Base-by-base conservation (phyloP, 371 early-diverging fungal genomes). In the Mortierella sp. region DNA sequence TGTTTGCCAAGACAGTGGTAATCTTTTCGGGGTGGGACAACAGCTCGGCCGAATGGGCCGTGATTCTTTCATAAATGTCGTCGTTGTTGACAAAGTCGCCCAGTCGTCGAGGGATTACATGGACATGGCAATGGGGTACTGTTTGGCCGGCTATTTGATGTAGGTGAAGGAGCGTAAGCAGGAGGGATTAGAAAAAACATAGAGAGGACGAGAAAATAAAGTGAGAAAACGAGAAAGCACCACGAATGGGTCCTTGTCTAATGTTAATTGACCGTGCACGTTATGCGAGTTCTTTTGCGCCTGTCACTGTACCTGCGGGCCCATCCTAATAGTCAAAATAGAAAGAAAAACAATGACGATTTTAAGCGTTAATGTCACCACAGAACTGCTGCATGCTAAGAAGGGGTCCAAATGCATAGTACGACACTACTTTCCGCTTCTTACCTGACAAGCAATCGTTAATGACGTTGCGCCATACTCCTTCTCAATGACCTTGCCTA, bases 61-160 rank as follows among this genome's bases (percentile, higher is more conserved):
- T 91, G 53, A 98, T 90, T 37, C 93, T 97, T 31, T 90, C 88
- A 80, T 98, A 98, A 55, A 98, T 94, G 75, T 97, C 97, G 83
- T 98, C 98, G 79, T 98, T 98, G 77, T 95, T 91, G 10, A 88
- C 89, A 90, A 91, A 98, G 82, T 99, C 98, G 26, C 95, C 95
- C 28, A 82, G 79, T 44, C 88, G 90, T 48, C 98, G 93, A 44
- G 99, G 98, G 72, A 99, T 95, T 54, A 99, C 82, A 88, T 99
- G 99, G 75, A 98, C 90, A 84, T 99, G 99, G 44, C 96, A 96
- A 89, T 99, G 99, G 9, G 95, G 92, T 0, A 94, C 98, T 16
- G 98, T 94, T 87, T 99, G 99, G 4, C 99, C 98, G 9, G 99
- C 98, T 82, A 78, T 69, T 34, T 26, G 19, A 9, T n/a, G n/a